Conservation (phyloP, 2,329 filamentous ascomycete species). For the Aureobasidium namibiae region DNA sequence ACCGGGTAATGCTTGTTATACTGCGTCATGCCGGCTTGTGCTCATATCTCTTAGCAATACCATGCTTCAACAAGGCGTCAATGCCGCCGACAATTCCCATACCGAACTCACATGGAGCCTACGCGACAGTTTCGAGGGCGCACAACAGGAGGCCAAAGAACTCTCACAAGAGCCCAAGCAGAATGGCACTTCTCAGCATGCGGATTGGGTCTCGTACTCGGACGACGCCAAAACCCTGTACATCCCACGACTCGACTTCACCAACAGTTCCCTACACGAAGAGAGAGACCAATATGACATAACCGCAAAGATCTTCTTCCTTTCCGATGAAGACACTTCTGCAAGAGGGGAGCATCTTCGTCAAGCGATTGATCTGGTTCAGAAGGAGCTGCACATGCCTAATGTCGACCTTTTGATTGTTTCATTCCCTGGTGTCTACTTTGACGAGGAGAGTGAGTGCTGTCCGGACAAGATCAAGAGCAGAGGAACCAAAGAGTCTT, state of each 20-base stretch:
- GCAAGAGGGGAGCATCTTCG: slow-evolving; percentile 59
- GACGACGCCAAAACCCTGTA: slow-evolving; percentile 53
- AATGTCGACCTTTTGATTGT: slow-evolving; percentile 83
- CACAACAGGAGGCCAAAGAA: slow-evolving; percentile 9
- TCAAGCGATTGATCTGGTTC: slow-evolving; percentile 72
- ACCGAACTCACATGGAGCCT: slow-evolving; percentile 86
- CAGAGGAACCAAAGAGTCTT: slow-evolving; percentile 30
- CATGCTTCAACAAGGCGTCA: slow-evolving; percentile 63
- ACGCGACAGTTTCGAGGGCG: slow-evolving; percentile 61
- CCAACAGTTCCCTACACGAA: slow-evolving; percentile 64
- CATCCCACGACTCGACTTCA: slow-evolving; percentile 68
- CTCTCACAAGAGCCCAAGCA: slow-evolving; percentile 14
- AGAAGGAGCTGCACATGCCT: slow-evolving; percentile 66
- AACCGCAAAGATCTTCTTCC: slow-evolving; percentile 90
- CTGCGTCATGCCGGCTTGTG: slow-evolving; percentile 11
- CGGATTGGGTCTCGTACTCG: slow-evolving; percentile 56
- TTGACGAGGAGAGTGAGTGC: slow-evolving; percentile 86
- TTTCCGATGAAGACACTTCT: slow-evolving; percentile 47
- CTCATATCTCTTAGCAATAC: slow-evolving; percentile 55
- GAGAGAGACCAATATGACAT: slow-evolving; percentile 83
- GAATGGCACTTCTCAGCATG: neutral
- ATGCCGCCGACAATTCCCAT: slow-evolving; percentile 67
- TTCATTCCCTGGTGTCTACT: slow-evolving; percentile 86
- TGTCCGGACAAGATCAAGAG: slow-evolving; percentile 50
- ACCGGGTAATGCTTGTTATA: slow-evolving; percentile 58